phyloP scores from a whole-genome alignment of 2,329 filamentous ascomycete species.

The Metarhizium brunneum region DNA sequence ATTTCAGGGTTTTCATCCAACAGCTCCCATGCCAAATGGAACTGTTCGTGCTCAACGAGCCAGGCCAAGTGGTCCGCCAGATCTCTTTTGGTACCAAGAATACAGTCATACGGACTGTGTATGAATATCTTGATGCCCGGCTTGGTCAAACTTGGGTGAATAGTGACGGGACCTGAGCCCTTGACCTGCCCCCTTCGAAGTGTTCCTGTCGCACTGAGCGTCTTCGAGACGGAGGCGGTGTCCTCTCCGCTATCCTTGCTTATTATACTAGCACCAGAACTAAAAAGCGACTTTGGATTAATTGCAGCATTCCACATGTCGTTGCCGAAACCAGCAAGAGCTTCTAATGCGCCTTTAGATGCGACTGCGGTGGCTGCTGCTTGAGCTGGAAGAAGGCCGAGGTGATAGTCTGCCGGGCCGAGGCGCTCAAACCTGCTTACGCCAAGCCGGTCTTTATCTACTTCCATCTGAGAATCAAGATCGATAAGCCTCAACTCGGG shows the following conservation, averaged over 20 bases:
- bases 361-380: conserved; percentile 54
- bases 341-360: conserved; percentile 64
- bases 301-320: conserved; percentile 88
- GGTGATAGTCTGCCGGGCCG: conserved; percentile 83
- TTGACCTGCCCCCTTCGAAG: conserved; percentile 17
- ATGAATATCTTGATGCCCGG: conserved; percentile 72
- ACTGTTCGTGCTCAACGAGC: conserved; percentile 73
- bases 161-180: conserved; percentile 21
- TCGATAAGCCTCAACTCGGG: conserved; percentile 90
- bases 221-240: conserved; percentile 35
- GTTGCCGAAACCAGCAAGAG: conserved; percentile 59
- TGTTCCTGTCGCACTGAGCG: conserved; percentile 24
- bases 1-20: conserved; percentile 81
- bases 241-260: conserved; percentile 54
- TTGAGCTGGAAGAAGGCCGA: conserved; percentile 70
- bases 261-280: conserved; percentile 69
- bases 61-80: conserved; percentile 77
- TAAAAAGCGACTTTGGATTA: conserved; percentile 80
- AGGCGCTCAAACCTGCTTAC: conserved; percentile 82
- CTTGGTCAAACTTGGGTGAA: conserved; percentile 47
- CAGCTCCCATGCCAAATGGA: conserved; percentile 80
- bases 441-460: conserved; percentile 78
- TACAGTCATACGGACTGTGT: conserved; percentile 92
- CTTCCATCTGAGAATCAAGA: conserved; percentile 73
- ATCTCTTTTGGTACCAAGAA: conserved; percentile 83